A percentile compares a stretch with the other conserved stretches of the same genome.
These are phyloP conservation scores for Gyromitra esculenta DNA, from an alignment of 2,329 filamentous ascomycete species.

Conservation along the genomic window DNA sequence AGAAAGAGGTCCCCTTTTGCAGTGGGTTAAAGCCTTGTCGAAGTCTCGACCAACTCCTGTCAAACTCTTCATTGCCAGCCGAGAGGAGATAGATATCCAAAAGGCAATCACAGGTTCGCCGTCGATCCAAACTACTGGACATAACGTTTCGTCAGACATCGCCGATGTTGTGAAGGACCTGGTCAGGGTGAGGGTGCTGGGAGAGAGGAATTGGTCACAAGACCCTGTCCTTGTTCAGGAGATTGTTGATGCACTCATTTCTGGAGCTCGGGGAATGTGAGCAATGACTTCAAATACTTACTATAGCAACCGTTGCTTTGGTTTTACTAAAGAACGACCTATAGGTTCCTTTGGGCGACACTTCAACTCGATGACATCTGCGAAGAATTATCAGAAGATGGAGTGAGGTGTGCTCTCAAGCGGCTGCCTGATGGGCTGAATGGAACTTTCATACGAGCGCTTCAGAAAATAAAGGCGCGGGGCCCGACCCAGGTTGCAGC, in stretches of 20 bases:
- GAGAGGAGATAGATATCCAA: conserved; percentile 14
- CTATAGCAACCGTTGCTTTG: neutral
- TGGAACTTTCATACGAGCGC: conserved; percentile 28
- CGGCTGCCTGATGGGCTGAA: conserved; percentile 19
- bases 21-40: neutral
- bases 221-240: conserved; percentile 9
- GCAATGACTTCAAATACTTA: neutral
- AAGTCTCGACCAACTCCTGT: neutral
- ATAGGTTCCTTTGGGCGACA: conserved; percentile 35
- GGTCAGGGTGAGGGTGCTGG: neutral
- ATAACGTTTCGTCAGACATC: conserved; percentile 20
- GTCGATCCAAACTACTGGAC: neutral
- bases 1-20: neutral
- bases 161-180: conserved; percentile 1
- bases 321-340: neutral
- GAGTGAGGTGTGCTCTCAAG: conserved; percentile 7
- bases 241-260: conserved; percentile 10
- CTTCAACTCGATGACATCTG: conserved; percentile 34
- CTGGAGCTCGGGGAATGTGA: conserved; percentile 37
- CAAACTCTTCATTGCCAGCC: conserved; percentile 26
- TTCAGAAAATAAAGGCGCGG: conserved; percentile 18
- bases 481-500: neutral
- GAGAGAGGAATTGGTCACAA: neutral
- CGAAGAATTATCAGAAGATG: conserved; percentile 13
- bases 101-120: neutral